phyloP scores from a whole-genome alignment of 805 yeast species.

The Pichia paraexigua region DNA sequence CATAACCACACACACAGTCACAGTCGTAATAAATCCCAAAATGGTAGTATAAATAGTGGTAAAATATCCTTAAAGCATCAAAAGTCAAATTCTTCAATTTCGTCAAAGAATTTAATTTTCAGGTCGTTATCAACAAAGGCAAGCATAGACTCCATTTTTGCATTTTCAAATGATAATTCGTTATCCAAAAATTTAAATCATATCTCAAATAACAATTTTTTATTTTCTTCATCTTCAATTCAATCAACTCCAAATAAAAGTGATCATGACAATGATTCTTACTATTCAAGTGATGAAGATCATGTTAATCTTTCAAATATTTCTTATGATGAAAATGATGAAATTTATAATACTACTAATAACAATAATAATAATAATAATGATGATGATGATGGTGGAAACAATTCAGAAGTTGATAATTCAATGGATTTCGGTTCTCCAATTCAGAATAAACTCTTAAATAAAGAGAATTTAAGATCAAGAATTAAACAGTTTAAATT shows the following conservation, averaged over 20 bases:
- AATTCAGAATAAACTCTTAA: constrained; percentile 25
- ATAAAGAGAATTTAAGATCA: constrained; percentile 13
- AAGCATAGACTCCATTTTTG: constrained; percentile 6
- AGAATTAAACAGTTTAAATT: constrained; percentile 15
- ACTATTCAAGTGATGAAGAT: constrained; percentile 4
- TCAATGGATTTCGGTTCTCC: constrained; percentile 30
- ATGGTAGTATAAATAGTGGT: neutral
- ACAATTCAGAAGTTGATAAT: constrained; percentile 5
- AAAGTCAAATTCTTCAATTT: constrained; percentile 5
- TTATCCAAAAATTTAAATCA: neutral
- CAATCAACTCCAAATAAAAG: neutral
- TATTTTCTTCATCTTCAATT: neutral
- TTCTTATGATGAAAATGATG: constrained; percentile 7
- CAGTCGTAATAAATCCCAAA: neutral
- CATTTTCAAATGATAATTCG: neutral
- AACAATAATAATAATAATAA: neutral
- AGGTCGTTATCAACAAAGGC: constrained; percentile 4
- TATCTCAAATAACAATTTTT: neutral
- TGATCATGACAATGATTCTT: neutral
- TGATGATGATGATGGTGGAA: neutral
- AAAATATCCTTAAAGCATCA: neutral
- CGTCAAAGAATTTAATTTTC: constrained; percentile 4
- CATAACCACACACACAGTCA: neutral
- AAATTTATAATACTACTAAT: constrained; percentile 4
- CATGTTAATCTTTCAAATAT: constrained; percentile 3